These are phyloP conservation scores for Periconia sp. DNA, from an alignment of 2,329 filamentous ascomycete species.

Conservation along the genomic window DNA sequence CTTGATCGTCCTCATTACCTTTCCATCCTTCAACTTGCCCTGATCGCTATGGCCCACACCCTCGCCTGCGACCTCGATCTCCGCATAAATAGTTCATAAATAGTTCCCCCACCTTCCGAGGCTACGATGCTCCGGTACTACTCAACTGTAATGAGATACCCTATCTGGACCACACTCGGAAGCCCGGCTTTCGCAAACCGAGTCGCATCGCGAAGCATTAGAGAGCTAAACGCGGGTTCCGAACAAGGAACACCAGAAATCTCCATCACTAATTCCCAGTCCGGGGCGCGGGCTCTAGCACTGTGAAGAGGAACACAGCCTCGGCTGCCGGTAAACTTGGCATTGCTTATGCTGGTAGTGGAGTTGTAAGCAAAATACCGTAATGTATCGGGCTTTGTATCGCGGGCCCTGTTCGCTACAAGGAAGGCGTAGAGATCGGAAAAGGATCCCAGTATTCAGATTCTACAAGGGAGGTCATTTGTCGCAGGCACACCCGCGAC, in stretches of 20 bases:
- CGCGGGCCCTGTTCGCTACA: not conserved
- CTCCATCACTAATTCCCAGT: conserved; percentile 16
- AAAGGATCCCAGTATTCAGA: not conserved
- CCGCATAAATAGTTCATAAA: conserved; percentile 8
- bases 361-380: conserved; percentile 32
- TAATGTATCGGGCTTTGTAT: conserved; percentile 5
- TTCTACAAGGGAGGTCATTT: not conserved
- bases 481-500: too few relatives aligned
- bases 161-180: conserved; percentile 14
- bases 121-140: conserved; percentile 19
- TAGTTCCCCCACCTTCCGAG: conserved; percentile 25
- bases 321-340: conserved; percentile 21
- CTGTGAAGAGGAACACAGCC: conserved; percentile 16
- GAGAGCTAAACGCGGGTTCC: conserved; percentile 20
- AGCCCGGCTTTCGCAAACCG: not conserved
- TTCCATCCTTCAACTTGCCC: not conserved
- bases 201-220: conserved; percentile 5
- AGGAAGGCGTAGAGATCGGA: not conserved
- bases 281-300: conserved; percentile 10
- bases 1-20: conserved; percentile 2
- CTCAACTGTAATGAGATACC: conserved; percentile 21
- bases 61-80: conserved; percentile 2
- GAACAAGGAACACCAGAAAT: conserved; percentile 24
- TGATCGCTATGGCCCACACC: not conserved
- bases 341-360: conserved; percentile 22